Evolutionary conservation across 2,329 filamentous ascomycete species (phyloP).

Genomic region (Ceratocystiopsis sp.): DNA sequence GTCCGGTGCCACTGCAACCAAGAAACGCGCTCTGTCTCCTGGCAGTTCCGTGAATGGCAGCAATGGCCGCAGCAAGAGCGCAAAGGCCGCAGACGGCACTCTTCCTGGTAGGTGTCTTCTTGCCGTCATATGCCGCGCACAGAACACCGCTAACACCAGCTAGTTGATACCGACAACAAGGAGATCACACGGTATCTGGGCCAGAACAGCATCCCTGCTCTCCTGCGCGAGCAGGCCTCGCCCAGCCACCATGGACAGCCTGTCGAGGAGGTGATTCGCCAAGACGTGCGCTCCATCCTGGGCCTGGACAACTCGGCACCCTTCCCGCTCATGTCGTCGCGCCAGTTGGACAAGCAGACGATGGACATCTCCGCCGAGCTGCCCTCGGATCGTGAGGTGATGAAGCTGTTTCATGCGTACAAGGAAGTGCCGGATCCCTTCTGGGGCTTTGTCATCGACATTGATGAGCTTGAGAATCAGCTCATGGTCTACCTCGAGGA

Average conservation of each 20-base stretch:
- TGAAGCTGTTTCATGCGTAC: constrained; percentile 51
- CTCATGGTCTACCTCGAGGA: constrained; percentile 50
- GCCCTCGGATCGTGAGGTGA: constrained; percentile 47
- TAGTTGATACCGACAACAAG: constrained; percentile 35
- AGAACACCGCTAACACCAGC: background rate
- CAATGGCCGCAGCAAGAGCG: constrained; percentile 14
- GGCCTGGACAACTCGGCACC: constrained; percentile 49
- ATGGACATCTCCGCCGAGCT: constrained; percentile 44
- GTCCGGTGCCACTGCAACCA: constrained; percentile 6
- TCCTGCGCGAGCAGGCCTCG: constrained; percentile 43
- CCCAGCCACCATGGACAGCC: constrained; percentile 32
- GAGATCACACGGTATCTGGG: constrained; percentile 44
- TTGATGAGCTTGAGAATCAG: constrained; percentile 46
- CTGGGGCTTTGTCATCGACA: constrained; percentile 50
- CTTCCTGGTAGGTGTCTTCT: too few species aligned
- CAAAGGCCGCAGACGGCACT: background rate
- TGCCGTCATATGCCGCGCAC: too few species aligned
- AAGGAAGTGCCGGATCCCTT: constrained; percentile 52
- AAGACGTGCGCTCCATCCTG: constrained; percentile 49
- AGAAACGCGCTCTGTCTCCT: constrained; percentile 28
- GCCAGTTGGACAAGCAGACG: constrained; percentile 41
- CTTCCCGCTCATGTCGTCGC: constrained; percentile 49
- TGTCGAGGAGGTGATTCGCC: constrained; percentile 38
- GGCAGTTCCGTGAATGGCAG: constrained; percentile 14
- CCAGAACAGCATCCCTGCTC: constrained; percentile 50